Conservation (phyloP, 768 basidiomycete genomes). For the Megacollybia marginata region DNA sequence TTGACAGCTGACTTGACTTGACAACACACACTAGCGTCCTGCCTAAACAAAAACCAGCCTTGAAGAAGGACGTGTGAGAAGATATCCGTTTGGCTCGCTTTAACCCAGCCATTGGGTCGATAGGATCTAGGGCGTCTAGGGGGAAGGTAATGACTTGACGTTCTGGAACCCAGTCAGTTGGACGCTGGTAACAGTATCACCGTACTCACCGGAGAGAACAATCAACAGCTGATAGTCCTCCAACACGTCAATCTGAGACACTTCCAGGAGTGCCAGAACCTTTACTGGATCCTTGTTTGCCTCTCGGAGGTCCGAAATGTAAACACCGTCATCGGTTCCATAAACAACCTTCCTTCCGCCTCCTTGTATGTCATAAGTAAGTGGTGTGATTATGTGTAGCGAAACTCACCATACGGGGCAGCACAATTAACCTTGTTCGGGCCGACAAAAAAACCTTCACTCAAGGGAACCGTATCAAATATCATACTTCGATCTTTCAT, state of each 20-base stretch:
- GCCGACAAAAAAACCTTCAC: constrained; percentile 83
- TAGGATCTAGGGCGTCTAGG: constrained; percentile 82
- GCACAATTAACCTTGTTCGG: constrained; percentile 90
- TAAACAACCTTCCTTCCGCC: constrained; percentile 83
- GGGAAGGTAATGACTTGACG: constrained; percentile 96
- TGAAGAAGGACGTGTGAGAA: constrained; percentile 96
- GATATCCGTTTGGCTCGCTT: constrained; percentile 95
- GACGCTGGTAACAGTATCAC: background rate
- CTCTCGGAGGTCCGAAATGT: constrained; percentile 82
- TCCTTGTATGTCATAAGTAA: constrained; percentile 34
- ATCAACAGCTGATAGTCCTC: constrained; percentile 94
- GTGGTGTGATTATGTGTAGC: constrained; percentile 4
- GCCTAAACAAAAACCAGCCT: constrained; percentile 88
- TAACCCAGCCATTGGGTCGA: constrained; percentile 84
- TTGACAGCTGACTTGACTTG: constrained; percentile 90
- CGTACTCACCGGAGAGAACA: constrained; percentile 83
- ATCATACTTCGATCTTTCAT: constrained; percentile 79
- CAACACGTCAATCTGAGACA: constrained; percentile 91
- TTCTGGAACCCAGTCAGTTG: constrained; percentile 39
- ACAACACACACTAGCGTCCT: constrained; percentile 93
- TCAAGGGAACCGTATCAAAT: constrained; percentile 80
- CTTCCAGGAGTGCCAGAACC: constrained; percentile 82
- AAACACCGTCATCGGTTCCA: constrained; percentile 97
- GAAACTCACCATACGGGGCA: constrained; percentile 66
- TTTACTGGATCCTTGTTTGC: constrained; percentile 76